These are phyloP conservation scores for Cyclospora cayetanensis DNA, from an alignment of 169 alveolate genomes.

Conservation along the genomic window DNA sequence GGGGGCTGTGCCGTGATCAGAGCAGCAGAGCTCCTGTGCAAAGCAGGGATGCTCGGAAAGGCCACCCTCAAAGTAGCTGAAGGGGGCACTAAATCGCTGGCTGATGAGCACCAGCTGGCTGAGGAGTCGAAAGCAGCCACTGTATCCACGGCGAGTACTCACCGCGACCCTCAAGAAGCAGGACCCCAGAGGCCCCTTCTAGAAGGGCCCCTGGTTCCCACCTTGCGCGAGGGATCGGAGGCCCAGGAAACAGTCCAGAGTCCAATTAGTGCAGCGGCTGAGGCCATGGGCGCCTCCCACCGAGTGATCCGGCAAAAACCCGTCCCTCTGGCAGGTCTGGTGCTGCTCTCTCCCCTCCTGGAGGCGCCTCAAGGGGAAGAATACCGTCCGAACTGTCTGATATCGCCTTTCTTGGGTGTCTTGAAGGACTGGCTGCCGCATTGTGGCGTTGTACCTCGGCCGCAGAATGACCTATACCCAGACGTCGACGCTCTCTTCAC, in stretches of 20 bases:
- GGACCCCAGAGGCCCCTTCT: not conserved
- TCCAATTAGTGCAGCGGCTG: not conserved
- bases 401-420: not conserved
- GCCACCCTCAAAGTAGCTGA: not conserved
- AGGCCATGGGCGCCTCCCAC: not conserved
- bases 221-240: not conserved
- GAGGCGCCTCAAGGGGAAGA: not conserved
- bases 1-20: not conserved
- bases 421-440: not conserved
- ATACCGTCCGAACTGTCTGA: not conserved
- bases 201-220: not conserved
- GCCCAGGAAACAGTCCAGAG: not conserved
- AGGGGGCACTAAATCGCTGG: not conserved
- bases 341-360: constrained; percentile 19
- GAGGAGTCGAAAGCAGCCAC: not conserved
- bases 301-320: constrained; percentile 20
- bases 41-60: not conserved
- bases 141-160: not conserved
- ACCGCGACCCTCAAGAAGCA: not conserved
- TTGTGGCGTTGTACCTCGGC: not conserved
- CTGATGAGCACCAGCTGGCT: not conserved
- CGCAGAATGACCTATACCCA: not conserved
- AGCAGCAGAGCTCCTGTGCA: constrained; percentile 3
- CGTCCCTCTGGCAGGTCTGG: constrained; percentile 1
- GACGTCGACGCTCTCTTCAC: not conserved